Evolutionary conservation across 768 basidiomycete genomes (phyloP), one percentile per base, ranked within the genome.

Genomic region (Leucocoprinus leucothites): DNA sequence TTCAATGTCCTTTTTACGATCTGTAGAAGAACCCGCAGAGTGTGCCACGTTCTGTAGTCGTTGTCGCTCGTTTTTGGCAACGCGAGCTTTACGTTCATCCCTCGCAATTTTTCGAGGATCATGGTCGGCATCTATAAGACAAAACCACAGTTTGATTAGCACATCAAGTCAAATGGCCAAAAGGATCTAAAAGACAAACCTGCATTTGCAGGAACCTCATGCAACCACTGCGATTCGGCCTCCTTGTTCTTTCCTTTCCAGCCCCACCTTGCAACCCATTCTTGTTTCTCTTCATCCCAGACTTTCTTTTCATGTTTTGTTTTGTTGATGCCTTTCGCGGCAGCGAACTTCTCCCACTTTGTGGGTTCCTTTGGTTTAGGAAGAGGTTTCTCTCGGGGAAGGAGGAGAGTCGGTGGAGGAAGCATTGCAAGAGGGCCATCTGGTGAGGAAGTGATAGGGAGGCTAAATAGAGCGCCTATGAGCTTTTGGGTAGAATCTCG

Each of bases 291-390:
- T 63, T 98, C 95, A 69, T 98, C 94, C 91, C 91, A 98, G 3
- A 85, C 81, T 62, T 86, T 85, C 74, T 82, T 89, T 11, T 96
- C 92, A 43, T 82, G 82, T 46, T 74, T 80, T 64, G 74, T 82
- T 64, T 97, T 84, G 64, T 84, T 83, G 64, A 98, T 98, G 35
- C 97, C 97, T 74, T 97, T 98, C 35, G 91, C 87, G 45, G 86
- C 84, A 3, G 96, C 96, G 65, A 98, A 99, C 53, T 82, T 78
- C 74, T 98, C 92, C 97, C 97, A 99, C 70, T 97, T 98, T 6
- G 96, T 98, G 31, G 80, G 84, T 8, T 88, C 87, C 71, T 96
- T 97, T 2, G 90, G 89, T 64, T 94, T 95, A 0, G 95, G 97
- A 2, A 98, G 76, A 0, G 91, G 92, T 68, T 99, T 98, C 26